Conservation (phyloP, 805 yeast genomes). For the Scheffersomyces coipomensis region DNA sequence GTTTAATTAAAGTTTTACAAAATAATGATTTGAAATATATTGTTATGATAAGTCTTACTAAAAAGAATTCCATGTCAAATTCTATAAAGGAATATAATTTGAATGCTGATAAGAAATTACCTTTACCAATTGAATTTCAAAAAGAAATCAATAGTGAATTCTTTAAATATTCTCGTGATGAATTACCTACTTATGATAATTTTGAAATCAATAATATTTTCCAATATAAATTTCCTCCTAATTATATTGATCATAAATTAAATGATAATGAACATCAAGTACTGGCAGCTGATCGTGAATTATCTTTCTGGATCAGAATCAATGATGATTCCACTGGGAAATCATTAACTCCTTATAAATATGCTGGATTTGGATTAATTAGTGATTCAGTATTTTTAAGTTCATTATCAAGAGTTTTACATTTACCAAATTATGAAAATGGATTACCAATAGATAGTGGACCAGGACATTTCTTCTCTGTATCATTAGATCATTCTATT, state of each 20-base stretch:
- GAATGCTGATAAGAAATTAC: constrained; percentile 15
- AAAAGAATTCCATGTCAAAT: constrained; percentile 21
- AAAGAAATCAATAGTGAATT: constrained; percentile 21
- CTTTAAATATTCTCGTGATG: constrained; percentile 18
- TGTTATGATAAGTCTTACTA: constrained; percentile 35
- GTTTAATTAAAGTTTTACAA: constrained; percentile 30
- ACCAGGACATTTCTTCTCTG: constrained; percentile 30
- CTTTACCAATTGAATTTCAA: constrained; percentile 31
- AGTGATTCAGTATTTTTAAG: constrained; percentile 34
- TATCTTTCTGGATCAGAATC: constrained; percentile 30
- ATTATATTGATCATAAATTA: constrained; percentile 19
- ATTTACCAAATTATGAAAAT: constrained; percentile 11
- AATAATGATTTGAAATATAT: constrained; percentile 27
- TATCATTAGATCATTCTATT: constrained; percentile 33
- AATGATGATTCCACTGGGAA: constrained; percentile 14
- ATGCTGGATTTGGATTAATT: constrained; percentile 30
- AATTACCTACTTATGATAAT: constrained; percentile 8
- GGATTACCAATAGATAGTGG: constrained; percentile 10
- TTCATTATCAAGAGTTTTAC: constrained; percentile 25
- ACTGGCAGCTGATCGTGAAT: constrained; percentile 27
- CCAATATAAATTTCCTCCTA: constrained; percentile 28
- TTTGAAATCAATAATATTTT: constrained; percentile 12
- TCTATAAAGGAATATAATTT: constrained; percentile 12
- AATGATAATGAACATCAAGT: constrained; percentile 18
- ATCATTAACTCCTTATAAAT: constrained; percentile 18